phyloP scores from a whole-genome alignment of 257 asterid species.

The Solanum pimpinellifolium region DNA sequence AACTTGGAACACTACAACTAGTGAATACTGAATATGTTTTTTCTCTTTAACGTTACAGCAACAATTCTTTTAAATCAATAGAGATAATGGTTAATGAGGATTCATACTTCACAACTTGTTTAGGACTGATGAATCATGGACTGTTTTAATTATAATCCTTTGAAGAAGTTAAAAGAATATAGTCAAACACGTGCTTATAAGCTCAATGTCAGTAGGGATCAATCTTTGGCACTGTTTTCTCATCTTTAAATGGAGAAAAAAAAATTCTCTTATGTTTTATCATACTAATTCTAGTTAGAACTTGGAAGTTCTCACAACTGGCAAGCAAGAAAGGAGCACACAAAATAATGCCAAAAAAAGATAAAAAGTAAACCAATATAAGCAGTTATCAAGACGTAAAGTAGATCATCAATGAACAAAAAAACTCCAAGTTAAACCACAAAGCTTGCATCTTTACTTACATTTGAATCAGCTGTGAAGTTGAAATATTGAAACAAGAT shows the following conservation, averaged over 20 bases:
- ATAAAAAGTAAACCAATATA: background rate
- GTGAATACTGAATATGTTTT: background rate
- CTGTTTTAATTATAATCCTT: background rate
- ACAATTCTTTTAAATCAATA: background rate
- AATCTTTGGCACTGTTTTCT: background rate
- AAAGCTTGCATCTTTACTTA: constrained; percentile 8
- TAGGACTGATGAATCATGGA: background rate
- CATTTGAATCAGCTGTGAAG: constrained; percentile 68
- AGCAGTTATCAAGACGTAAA: background rate
- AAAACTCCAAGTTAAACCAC: background rate
- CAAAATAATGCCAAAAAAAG: background rate
- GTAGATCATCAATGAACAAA: background rate
- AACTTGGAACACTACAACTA: background rate
- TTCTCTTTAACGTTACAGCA: background rate
- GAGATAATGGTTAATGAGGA: background rate
- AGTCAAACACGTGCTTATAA: background rate
- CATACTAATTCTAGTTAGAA: background rate
- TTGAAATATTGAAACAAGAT: constrained; percentile 63
- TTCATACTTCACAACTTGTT: background rate
- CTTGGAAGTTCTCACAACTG: background rate
- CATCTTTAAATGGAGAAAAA: background rate
- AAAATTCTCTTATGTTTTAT: background rate
- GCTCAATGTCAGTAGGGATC: background rate
- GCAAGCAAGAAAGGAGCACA: background rate
- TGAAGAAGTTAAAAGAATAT: background rate